Percentiles rank a stretch among this genome's conserved stretches.
phyloP scores from a whole-genome alignment of 2,329 filamentous ascomycete species.

The Penicillium sp. region DNA sequence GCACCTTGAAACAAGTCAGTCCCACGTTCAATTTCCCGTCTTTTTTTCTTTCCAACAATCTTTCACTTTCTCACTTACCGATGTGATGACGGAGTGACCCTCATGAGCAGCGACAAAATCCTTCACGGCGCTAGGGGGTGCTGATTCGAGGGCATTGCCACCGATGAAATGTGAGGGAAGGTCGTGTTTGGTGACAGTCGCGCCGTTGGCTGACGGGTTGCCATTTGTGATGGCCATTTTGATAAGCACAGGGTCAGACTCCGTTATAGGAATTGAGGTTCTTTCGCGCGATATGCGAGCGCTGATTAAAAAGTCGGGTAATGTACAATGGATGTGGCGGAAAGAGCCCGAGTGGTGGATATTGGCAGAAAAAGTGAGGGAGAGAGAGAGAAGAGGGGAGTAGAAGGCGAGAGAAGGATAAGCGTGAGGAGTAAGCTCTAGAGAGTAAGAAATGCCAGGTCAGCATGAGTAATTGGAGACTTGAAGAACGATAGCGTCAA shows the following conservation, averaged over 20 bases:
- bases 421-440: neutral
- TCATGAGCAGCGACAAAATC: constrained; percentile 89
- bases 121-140: constrained; percentile 82
- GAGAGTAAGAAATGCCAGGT: neutral
- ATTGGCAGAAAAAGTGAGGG: constrained; percentile 3
- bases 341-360: constrained; percentile 12
- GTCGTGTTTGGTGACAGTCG: constrained; percentile 77
- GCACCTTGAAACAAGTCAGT: constrained; percentile 61
- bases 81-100: constrained; percentile 97
- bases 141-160: constrained; percentile 81
- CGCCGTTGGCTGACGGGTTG: constrained; percentile 49
- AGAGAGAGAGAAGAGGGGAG: neutral
- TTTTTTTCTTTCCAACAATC: too few relatives aligned
- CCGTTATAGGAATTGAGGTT: constrained; percentile 23
- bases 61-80: constrained; percentile 56
- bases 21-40: neutral
- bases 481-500: neutral
- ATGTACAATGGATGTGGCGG: constrained; percentile 22
- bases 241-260: constrained; percentile 28
- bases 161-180: constrained; percentile 94
- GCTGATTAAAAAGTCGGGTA: constrained; percentile 16
- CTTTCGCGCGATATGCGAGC: constrained; percentile 15
- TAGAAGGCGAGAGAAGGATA: neutral
- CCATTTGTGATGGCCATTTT: constrained; percentile 42
- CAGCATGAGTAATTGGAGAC: neutral